Percentiles rank a stretch among this genome's conserved stretches.
Evolutionary conservation across 768 basidiomycete species (phyloP).

Genomic region (Tulasnella sp.): DNA sequence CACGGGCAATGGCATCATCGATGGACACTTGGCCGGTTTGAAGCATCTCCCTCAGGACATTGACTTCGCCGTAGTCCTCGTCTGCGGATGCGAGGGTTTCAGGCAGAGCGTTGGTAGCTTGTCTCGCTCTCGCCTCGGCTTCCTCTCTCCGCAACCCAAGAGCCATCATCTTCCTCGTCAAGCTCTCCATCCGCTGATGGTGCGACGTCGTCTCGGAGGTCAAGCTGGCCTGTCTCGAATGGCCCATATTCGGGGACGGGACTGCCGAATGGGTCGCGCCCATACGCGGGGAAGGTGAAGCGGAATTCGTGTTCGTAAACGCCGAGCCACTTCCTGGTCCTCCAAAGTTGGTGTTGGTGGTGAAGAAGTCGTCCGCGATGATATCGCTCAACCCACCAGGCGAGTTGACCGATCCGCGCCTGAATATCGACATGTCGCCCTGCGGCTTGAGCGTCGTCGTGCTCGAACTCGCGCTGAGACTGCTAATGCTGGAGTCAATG

Average conservation of each 20-base stretch:
- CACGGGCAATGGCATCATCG: conserved; percentile 25
- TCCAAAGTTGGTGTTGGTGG: not conserved
- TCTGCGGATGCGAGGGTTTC: conserved; percentile 28
- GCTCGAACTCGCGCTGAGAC: not conserved
- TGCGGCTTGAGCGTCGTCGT: not conserved
- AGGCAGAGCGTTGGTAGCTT: not conserved
- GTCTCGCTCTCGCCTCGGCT: conserved; percentile 33
- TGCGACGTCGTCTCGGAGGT: conserved; percentile 43
- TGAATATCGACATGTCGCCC: not conserved
- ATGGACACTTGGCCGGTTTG: conserved; percentile 26
- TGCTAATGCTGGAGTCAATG: not conserved
- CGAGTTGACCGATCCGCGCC: not conserved
- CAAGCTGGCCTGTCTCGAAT: not conserved
- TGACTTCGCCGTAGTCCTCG: conserved; percentile 18
- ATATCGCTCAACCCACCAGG: conserved; percentile 14
- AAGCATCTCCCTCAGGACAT: conserved; percentile 22
- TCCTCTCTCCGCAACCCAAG: conserved; percentile 79
- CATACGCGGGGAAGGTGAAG: not conserved
- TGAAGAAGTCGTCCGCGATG: conserved; percentile 6
- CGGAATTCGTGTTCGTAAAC: not conserved
- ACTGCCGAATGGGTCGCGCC: not conserved
- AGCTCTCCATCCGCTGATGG: conserved; percentile 92
- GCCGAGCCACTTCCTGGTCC: not conserved
- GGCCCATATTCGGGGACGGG: not conserved
- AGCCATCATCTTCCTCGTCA: conserved; percentile 99